Base-by-base conservation (phyloP, 768 basidiomycete species). In the Cyclocybe aegerita region DNA sequence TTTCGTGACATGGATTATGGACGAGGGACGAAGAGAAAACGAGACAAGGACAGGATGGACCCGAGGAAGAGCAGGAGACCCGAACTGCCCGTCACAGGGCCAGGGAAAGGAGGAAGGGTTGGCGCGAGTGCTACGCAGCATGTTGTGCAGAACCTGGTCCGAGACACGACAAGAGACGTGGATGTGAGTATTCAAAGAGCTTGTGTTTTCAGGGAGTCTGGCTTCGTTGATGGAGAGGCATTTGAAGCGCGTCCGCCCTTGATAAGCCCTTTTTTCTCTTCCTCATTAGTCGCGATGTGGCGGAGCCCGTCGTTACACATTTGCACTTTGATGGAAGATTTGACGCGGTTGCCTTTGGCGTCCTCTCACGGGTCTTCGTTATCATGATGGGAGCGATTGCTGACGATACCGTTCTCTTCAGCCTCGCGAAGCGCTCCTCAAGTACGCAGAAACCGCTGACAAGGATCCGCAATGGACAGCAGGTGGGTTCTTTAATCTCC, bases 81-180 rank as follows among this genome's bases (percentile, higher is more conserved):
- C 15, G 92, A 93, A 64, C 75, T 96, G 61, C 97, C 97, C 23
- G 85, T 99, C 47, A 87, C 79, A 55, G 97, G 97, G 9, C 94
- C 93, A 9, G 97, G 97, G 47, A 81, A 81, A 61, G 97, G 97
- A 15, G 97, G 97, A 46, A 76, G 97, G 36, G 90, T 99, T 36
- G 97, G 97, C 36, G 93, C 93, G 32, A 95, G 93, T 72, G 96
- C 96, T 12, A 98, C 93, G 43, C 95, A 98, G 60, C 94, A 98
- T 65, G 82, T 98, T 57, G 94, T 98, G 45, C 94, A 97, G 70
- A 90, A 93, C 64, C 71, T 98, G 66, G 93, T 98, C 55, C 80
- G 90, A 62, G 92, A 96, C 65, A 90, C 86, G 55, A 89, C 90
- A 38, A 74, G 93, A 60, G 92, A 93, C 72, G 87, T 96, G 71